phyloP scores from a whole-genome alignment of 768 basidiomycete species.

The Boletellus sp. region DNA sequence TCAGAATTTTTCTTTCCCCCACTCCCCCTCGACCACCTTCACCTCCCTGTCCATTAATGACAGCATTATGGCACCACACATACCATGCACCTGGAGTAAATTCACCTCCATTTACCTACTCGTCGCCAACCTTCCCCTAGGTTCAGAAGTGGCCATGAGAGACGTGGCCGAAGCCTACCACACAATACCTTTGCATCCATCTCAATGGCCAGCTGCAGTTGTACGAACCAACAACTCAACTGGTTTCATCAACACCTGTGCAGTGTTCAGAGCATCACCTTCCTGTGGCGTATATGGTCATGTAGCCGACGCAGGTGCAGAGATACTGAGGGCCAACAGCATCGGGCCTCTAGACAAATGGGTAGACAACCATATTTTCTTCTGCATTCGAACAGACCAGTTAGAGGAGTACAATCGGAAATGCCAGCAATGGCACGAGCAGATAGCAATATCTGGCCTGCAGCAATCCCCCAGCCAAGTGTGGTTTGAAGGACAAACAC shows the following conservation, averaged over 20 bases:
- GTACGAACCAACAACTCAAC: constrained; percentile 9
- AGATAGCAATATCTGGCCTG: no score
- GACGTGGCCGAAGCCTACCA: constrained; percentile 2
- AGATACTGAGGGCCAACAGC: no score
- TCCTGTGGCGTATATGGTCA: not conserved
- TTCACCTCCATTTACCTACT: not conserved
- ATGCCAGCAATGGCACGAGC: no score
- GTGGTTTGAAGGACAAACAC: not conserved
- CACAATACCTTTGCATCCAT: constrained; percentile 27
- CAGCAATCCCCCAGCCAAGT: not conserved
- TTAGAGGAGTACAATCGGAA: not conserved
- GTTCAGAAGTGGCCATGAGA: not conserved
- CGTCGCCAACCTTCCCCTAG: not conserved
- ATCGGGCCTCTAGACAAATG: constrained; percentile 5
- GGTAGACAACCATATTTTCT: constrained; percentile 9
- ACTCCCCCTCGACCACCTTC: not conserved
- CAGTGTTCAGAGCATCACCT: not conserved
- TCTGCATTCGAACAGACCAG: not conserved
- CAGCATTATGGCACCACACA: constrained; percentile 20
- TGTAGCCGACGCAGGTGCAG: no score
- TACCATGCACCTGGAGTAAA: not conserved
- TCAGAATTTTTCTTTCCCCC: constrained; percentile 30
- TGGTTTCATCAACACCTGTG: not conserved
- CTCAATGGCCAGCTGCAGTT: constrained; percentile 37
- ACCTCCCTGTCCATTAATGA: constrained; percentile 34